Evolutionary conservation across 2,329 filamentous ascomycete genomes (phyloP).

Genomic region (Geoglossum cookeanum): DNA sequence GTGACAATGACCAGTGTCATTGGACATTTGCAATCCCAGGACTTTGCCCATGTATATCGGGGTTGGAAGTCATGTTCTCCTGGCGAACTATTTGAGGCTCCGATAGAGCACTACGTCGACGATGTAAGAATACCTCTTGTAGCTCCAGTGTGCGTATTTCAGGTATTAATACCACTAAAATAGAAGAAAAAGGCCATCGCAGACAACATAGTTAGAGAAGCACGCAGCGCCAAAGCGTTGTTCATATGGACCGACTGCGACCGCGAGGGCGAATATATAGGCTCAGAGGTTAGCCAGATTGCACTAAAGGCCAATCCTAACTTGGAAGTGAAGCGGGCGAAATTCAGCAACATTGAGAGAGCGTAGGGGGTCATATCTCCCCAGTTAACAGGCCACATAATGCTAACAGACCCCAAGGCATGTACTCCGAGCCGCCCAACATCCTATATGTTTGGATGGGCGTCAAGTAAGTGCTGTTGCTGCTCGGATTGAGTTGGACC

Average conservation of each 20-base stretch:
- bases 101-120: conserved; percentile 47
- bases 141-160: neutral
- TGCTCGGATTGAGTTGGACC: conserved; percentile 77
- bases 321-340: conserved; percentile 68
- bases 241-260: conserved; percentile 99
- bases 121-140: conserved; percentile 28
- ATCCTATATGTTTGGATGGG: conserved; percentile 62
- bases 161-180: neutral
- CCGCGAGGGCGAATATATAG: conserved; percentile 92
- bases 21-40: conserved; percentile 66
- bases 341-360: conserved; percentile 89
- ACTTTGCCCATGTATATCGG: conserved; percentile 56
- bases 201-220: conserved; percentile 66
- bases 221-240: conserved; percentile 49
- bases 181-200: conserved; percentile 67
- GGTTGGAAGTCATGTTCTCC: conserved; percentile 71
- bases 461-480: conserved; percentile 73
- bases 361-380: conserved; percentile 33
- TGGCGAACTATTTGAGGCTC: conserved; percentile 60
- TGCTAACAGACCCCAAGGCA: conserved; percentile 36
- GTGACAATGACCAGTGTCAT: conserved; percentile 90
- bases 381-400: neutral
- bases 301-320: conserved; percentile 53
- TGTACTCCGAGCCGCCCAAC: conserved; percentile 63
- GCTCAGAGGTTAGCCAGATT: conserved; percentile 69